phyloP scores from a whole-genome alignment of 2,329 filamentous ascomycete genomes.

The Fusarium praegraminearum region DNA sequence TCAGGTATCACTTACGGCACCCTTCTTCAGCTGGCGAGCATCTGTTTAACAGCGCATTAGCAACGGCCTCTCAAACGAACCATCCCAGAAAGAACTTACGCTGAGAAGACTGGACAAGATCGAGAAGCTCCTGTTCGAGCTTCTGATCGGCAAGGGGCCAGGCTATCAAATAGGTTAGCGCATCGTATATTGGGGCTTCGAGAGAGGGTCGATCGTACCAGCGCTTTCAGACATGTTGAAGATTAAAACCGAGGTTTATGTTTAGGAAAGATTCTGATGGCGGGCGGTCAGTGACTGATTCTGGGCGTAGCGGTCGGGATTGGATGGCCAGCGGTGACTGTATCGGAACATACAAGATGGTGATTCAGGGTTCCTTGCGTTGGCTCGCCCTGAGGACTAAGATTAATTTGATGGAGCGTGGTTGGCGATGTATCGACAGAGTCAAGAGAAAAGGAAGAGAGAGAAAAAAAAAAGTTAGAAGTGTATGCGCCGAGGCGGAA shows the following conservation, averaged over 20 bases:
- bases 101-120: conserved; percentile 79
- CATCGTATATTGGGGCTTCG: background rate
- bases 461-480: conserved; percentile 39
- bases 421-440: conserved; percentile 34
- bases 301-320: background rate
- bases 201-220: conserved; percentile 30
- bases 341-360: conserved; percentile 26
- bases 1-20: conserved; percentile 64
- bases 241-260: conserved; percentile 32
- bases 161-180: conserved; percentile 57
- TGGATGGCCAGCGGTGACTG: background rate
- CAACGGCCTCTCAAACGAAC: background rate
- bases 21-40: conserved; percentile 86
- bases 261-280: conserved; percentile 22
- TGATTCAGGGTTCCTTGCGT: conserved; percentile 69
- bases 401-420: conserved; percentile 25
- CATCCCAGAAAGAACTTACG: conserved; percentile 49
- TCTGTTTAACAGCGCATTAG: conserved; percentile 49
- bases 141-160: conserved; percentile 80
- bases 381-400: conserved; percentile 66
- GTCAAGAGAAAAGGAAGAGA: conserved; percentile 30
- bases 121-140: conserved; percentile 84
- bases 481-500: conserved; percentile 37
- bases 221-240: conserved; percentile 48
- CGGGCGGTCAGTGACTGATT: conserved; percentile 28